Base-by-base conservation (phyloP, 306 rosid genomes). In the Trifolium subterraneum region DNA sequence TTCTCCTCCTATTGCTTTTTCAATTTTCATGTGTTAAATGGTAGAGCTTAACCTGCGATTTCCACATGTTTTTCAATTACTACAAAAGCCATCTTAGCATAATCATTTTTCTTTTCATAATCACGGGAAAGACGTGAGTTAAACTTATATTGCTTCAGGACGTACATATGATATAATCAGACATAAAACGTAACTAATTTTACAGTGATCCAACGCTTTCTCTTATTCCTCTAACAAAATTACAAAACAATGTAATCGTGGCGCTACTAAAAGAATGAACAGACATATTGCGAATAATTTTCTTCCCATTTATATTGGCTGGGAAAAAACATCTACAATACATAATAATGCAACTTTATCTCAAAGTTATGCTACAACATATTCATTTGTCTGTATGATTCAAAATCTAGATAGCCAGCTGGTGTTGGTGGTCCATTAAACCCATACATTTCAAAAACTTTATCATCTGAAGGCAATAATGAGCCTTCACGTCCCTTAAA, bases 401-500 rank as follows among this genome's bases (percentile, higher is more conserved):
- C 99, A 81, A 87, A 86, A 71, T 90, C 93, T 11, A 79, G 70
- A 83, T 68, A 90, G 65, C 84, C 75, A 50, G 86, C 77, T 45
- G 89, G 69, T 55, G 33, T 29, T 29, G 87, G 74, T 63, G 87
- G 89, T 77, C 89, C 98, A 41, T 83, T 74, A 68, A 75, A 92
- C 20, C 84, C 97, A 52, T 88, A 88, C 87, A 86, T 77, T 60
- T 95, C 98, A 75, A 72, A 79, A 81, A 59, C 83, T 82, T 92
- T 87, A 68, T 90, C 98, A 79, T 88, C 98, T 2, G 94, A 60
- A 70, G 90, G 87, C 80, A 90, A 5, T 35, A 50, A 72, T 70
- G 89, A 77, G 78, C 85, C 92, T 18, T 94, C 99, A 55, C 96
- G 87, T 64, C 97, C 97, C 83, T 85, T 94, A 61, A 85, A 95